Conservation (phyloP, 1,139 yeast genomes). For the Sugiyamaella japonica region DNA sequence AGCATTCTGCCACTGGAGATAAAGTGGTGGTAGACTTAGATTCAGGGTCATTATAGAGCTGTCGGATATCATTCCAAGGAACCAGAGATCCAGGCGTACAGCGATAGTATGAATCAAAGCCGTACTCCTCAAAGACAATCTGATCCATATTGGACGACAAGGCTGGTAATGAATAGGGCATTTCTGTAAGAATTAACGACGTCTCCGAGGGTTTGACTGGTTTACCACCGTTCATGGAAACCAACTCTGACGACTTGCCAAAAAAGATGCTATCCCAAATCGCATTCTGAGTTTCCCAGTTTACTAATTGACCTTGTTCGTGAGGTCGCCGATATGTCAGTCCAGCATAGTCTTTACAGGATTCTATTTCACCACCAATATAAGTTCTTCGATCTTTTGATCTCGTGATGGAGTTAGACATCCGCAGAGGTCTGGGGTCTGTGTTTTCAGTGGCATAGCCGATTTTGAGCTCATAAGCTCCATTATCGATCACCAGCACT, state of each 20-base stretch:
- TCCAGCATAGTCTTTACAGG: constrained; percentile 73
- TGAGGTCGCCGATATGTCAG: constrained; percentile 76
- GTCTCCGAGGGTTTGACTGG: constrained; percentile 48
- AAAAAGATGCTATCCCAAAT: constrained; percentile 83
- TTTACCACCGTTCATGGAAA: constrained; percentile 12
- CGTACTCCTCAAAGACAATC: constrained; percentile 91
- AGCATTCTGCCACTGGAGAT: constrained; percentile 54
- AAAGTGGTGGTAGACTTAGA: constrained; percentile 1
- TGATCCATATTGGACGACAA: constrained; percentile 86
- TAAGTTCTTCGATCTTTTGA: constrained; percentile 75
- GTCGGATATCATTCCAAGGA: constrained; percentile 55
- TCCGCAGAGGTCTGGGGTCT: constrained; percentile 46
- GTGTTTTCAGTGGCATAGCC: constrained; percentile 52
- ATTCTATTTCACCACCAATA: constrained; percentile 67
- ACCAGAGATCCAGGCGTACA: constrained; percentile 66
- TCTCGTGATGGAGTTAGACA: constrained; percentile 70
- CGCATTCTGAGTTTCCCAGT: constrained; percentile 92
- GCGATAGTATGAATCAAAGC: constrained; percentile 65
- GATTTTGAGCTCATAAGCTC: constrained; percentile 78
- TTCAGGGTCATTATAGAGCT: constrained; percentile 21
- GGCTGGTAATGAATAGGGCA: constrained; percentile 81
- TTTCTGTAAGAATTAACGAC: constrained; percentile 65
- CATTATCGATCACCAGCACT: constrained; percentile 72
- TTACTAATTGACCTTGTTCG: constrained; percentile 79
- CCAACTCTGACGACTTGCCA: constrained; percentile 41